These are phyloP conservation scores for Vitis cinerea DNA, from an alignment of 164 flowering plant genomes.

Conservation along the genomic window DNA sequence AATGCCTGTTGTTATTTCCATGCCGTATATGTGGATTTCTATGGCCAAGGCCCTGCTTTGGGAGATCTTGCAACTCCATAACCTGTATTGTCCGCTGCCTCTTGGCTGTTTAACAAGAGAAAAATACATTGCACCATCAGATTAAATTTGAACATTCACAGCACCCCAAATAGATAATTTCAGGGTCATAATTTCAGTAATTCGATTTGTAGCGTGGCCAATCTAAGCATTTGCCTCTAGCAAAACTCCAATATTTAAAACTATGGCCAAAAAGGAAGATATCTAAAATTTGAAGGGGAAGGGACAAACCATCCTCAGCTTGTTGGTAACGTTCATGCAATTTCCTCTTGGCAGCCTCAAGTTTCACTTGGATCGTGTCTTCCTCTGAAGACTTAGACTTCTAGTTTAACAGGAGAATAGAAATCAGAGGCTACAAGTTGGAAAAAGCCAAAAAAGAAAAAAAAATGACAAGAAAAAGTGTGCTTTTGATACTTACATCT, in stretches of 20 bases:
- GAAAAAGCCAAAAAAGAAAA: not conserved
- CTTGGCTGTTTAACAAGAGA: conserved; percentile 60
- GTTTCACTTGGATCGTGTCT: conserved; percentile 36
- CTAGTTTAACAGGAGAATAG: conserved; percentile 26
- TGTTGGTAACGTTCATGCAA: conserved; percentile 78
- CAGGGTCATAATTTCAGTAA: too few species aligned
- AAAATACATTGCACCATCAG: not conserved
- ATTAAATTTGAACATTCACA: not conserved
- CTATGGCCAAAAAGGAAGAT: not conserved
- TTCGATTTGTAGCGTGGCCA: too few species aligned
- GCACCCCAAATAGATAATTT: too few species aligned
- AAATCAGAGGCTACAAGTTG: conserved; percentile 3
- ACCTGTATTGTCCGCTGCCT: conserved; percentile 78
- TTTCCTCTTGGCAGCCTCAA: conserved; percentile 69
- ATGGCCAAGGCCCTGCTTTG: conserved; percentile 54
- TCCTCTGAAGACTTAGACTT: conserved; percentile 45
- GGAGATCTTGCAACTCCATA: conserved; percentile 75
- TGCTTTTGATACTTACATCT: conserved; percentile 35
- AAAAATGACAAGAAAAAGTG: not conserved
- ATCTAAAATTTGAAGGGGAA: not conserved
- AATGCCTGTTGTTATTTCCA: conserved; percentile 52
- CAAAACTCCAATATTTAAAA: not conserved
- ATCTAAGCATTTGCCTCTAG: not conserved
- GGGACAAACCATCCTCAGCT: conserved; percentile 64
- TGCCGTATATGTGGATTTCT: conserved; percentile 42